These are phyloP conservation scores for Lathyrus oleraceus DNA, from an alignment of 306 rosid genomes.

Conservation along the genomic window DNA sequence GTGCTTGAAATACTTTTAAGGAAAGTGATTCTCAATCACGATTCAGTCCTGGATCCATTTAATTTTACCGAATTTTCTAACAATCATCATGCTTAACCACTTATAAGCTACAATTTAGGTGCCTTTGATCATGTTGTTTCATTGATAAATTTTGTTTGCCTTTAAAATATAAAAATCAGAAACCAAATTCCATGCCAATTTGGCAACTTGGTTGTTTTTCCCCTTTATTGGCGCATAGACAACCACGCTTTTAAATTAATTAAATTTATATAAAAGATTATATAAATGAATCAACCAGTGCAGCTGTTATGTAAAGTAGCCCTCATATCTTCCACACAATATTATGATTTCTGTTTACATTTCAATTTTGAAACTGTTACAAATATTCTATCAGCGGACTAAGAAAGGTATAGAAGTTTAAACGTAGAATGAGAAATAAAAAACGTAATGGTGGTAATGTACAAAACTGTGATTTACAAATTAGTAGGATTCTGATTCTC, in stretches of 20 bases:
- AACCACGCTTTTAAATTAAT: background rate
- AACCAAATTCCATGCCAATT: background rate
- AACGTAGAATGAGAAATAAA: background rate
- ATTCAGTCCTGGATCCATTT: no score
- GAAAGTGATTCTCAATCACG: no score
- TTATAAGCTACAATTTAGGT: background rate
- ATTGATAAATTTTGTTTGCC: background rate
- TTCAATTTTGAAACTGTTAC: conserved; percentile 33
- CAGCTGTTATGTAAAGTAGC: conserved; percentile 16
- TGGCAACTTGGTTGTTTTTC: background rate
- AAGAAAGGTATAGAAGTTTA: conserved; percentile 20
- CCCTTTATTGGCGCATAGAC: background rate
- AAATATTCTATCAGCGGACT: conserved; percentile 23
- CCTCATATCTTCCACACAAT: conserved; percentile 5
- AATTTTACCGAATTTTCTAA: no score
- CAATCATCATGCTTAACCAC: background rate
- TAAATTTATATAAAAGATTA: background rate
- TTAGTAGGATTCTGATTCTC: conserved; percentile 39
- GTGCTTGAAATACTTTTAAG: no score
- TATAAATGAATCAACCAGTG: conserved; percentile 8
- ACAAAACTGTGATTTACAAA: conserved; percentile 48
- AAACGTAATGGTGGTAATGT: conserved; percentile 43
- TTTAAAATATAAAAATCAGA: background rate
- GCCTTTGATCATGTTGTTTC: background rate
- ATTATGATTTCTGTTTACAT: conserved; percentile 36